Evolutionary conservation across 2,329 filamentous ascomycete species (phyloP), one percentile per base, ranked within the genome.

Genomic region (Exophiala calicioides): DNA sequence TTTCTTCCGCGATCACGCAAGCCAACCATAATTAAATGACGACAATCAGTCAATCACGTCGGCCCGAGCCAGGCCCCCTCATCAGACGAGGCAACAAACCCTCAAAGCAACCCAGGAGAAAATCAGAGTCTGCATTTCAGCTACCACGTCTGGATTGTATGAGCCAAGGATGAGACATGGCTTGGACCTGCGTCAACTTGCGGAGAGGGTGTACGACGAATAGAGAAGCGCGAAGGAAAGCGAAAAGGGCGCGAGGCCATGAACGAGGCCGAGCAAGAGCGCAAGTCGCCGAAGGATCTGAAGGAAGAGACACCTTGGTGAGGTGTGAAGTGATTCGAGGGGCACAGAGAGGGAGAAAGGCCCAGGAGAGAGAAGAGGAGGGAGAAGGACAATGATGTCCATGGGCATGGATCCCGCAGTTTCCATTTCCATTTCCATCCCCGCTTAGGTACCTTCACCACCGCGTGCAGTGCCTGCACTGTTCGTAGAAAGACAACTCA

Each of bases 101-200:
- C 32, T 26, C 23, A 29, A 15, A 27, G 37, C 38, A 36, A 26
- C 32, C 30, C 21, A 47, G 18, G 31, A 30, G n/a, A 27, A 31
- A 40, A 33, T 26, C 21, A 21, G 7, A 23, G 27, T 42, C 12
- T 5, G 19, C 32, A 38, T 15, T 16, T 24, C 19, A 35, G 21
- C n/a, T 26, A 37, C 21, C 19, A 15, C 24, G 35, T n/a, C n/a
- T n/a, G n/a, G n/a, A n/a, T n/a, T n/a, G n/a, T n/a, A n/a, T n/a
- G n/a, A n/a, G 16, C 38, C 33, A 13, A 20, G 26, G 31, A 23
- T 32, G 38, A 32, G 39, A 26, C 10, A 18, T 40, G 36, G 37
- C 37, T 46, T 27, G 27, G 42, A 43, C 37, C 47, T 34, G 27
- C 37, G 42, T 46, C 47, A 44, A 27, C n/a, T 48, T 23, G 47